phyloP scores from a whole-genome alignment of 2,329 filamentous ascomycete genomes.

The Neonectria hederae region DNA sequence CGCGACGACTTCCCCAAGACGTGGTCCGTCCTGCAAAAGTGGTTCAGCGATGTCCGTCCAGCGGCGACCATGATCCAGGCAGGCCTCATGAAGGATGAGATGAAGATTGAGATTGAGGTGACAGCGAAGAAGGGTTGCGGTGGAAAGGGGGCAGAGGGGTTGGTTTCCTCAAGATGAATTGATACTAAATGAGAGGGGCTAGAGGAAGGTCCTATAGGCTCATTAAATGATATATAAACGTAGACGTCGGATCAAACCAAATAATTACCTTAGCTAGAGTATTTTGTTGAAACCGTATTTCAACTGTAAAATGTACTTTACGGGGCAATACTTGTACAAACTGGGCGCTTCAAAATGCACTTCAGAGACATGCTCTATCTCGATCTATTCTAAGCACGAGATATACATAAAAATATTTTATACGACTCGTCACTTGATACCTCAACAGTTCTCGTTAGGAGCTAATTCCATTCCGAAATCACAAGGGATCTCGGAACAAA shows the following conservation, averaged over 20 bases:
- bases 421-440: neutral
- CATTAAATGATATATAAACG: no score
- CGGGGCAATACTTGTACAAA: neutral
- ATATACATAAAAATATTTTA: no score
- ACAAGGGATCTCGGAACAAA: neutral
- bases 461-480: no score
- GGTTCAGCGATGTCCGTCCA: slow-evolving; percentile 59
- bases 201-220: no score
- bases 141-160: neutral
- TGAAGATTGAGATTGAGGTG: slow-evolving; percentile 57
- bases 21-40: slow-evolving; percentile 61
- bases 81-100: slow-evolving; percentile 60
- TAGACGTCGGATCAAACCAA: no score
- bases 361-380: neutral
- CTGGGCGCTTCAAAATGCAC: no score
- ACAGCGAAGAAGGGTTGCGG: slow-evolving; percentile 49
- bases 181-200: no score
- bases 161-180: neutral
- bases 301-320: no score
- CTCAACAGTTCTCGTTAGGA: neutral
- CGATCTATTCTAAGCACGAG: neutral
- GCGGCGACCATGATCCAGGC: slow-evolving; percentile 65
- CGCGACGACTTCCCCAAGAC: slow-evolving; percentile 57
- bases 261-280: no score
- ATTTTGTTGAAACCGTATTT: no score